Evolutionary conservation across 805 yeast genomes (phyloP).

Genomic region (Lachancea kluyveri): DNA sequence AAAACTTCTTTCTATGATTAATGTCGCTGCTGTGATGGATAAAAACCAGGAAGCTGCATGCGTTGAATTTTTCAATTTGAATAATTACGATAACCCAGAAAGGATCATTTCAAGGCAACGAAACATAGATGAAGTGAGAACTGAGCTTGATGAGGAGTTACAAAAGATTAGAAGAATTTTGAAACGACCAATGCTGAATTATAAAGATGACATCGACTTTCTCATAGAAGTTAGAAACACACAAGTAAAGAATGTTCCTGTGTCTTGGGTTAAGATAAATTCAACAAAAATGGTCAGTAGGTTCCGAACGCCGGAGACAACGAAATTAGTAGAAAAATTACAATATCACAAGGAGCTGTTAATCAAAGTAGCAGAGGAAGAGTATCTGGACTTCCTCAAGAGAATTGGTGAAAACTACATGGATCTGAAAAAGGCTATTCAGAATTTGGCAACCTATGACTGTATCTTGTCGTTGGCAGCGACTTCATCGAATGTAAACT

Average conservation of each 20-base stretch:
- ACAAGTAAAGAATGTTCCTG: slow-evolving; percentile 53
- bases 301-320: slow-evolving; percentile 58
- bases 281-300: slow-evolving; percentile 65
- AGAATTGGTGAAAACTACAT: slow-evolving; percentile 35
- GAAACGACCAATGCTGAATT: slow-evolving; percentile 52
- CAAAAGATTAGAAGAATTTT: slow-evolving; percentile 37
- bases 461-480: slow-evolving; percentile 62
- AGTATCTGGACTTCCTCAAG: slow-evolving; percentile 30
- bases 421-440: slow-evolving; percentile 38
- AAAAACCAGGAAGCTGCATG: slow-evolving; percentile 41
- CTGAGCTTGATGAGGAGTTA: slow-evolving; percentile 49
- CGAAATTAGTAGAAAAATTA: slow-evolving; percentile 44
- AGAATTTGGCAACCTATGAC: slow-evolving; percentile 51
- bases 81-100: slow-evolving; percentile 34
- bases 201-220: slow-evolving; percentile 59
- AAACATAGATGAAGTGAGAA: slow-evolving; percentile 40
- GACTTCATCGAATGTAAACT: slow-evolving; percentile 44
- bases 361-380: slow-evolving; percentile 19
- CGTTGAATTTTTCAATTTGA: slow-evolving; percentile 36
- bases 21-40: slow-evolving; percentile 46
- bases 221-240: slow-evolving; percentile 68
- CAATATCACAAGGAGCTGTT: slow-evolving; percentile 56
- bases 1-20: slow-evolving; percentile 42
- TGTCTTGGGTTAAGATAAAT: slow-evolving; percentile 70
- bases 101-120: slow-evolving; percentile 33